These are phyloP conservation scores for Trichomonas vaginalis DNA, from an alignment of 208 protist species.

Conservation along the genomic window DNA sequence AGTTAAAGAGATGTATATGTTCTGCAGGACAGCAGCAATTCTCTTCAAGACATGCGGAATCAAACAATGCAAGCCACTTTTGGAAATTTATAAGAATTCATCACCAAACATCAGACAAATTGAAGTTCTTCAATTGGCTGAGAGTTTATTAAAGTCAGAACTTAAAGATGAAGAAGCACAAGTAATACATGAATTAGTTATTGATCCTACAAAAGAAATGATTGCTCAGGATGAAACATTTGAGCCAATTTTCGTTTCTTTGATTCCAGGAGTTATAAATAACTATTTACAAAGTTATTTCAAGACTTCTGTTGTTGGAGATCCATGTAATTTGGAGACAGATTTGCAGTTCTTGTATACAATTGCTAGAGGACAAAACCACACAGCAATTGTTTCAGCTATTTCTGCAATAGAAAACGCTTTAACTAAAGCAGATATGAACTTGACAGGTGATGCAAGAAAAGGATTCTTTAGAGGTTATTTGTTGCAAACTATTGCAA, in stretches of 20 bases:
- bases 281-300: background rate
- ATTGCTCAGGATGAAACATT: background rate
- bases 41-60: background rate
- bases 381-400: background rate
- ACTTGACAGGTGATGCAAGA: background rate
- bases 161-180: background rate
- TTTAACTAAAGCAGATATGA: background rate
- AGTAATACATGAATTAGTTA: background rate
- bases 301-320: background rate
- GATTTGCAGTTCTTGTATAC: background rate
- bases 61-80: background rate
- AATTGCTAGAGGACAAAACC: background rate
- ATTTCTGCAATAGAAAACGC: background rate
- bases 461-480: background rate
- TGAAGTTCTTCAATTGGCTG: background rate
- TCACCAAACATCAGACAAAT: background rate
- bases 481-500: background rate
- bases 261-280: background rate
- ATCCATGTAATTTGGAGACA: background rate
- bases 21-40: background rate
- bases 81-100: background rate
- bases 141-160: background rate
- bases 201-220: background rate
- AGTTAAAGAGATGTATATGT: background rate
- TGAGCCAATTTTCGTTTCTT: too few species aligned